Base-by-base conservation (phyloP, 768 basidiomycete genomes). In the Tulasnella sp. region DNA sequence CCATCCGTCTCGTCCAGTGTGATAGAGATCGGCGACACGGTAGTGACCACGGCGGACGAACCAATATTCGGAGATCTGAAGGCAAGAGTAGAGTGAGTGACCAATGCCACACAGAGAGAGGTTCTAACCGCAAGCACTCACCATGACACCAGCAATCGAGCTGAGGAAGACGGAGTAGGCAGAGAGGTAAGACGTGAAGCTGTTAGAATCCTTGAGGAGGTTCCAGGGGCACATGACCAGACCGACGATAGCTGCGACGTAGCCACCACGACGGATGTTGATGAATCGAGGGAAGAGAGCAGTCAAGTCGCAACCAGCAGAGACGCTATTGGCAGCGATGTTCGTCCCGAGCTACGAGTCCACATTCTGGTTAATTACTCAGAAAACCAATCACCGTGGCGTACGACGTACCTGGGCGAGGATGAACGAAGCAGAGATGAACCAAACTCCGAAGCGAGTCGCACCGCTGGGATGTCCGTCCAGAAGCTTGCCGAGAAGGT, bases 261-360 rank as follows among this genome's bases (percentile, higher is more conserved):
- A 96, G 19, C 93, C 93, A 37, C 94, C 93, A 25, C 93, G 88
- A 29, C 93, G 89, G 81, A 95, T 94, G 81, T 91, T 93, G 79
- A 94, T 88, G 83, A 89, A 94, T 69, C 89, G 89, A 74, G 93
- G 93, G 79, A 89, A 85, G 38, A 94, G 86, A 2, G 92, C 89
- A 1, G 92, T 94, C 79, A 94, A 82, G 82, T 94, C 93, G 80
- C 92, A 93, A 74, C 93, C 92, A 3, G 93, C 92, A 64, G 89
- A 91, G 80, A 94, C 88, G 5, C 91, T 90, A 83, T 94, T 94
- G 38, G 92, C 93, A 12, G 91, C 91, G 80, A 92, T 91, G 82
- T 92, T 93, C 38, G 91, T 92, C 22, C 90, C 91, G 78, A 76
- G 75, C 75, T 67, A 75, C 36, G 75, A 45, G 31, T 64, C 67